Conservation (phyloP, 1,139 yeast species). For the Suhomyces coccinellae region DNA sequence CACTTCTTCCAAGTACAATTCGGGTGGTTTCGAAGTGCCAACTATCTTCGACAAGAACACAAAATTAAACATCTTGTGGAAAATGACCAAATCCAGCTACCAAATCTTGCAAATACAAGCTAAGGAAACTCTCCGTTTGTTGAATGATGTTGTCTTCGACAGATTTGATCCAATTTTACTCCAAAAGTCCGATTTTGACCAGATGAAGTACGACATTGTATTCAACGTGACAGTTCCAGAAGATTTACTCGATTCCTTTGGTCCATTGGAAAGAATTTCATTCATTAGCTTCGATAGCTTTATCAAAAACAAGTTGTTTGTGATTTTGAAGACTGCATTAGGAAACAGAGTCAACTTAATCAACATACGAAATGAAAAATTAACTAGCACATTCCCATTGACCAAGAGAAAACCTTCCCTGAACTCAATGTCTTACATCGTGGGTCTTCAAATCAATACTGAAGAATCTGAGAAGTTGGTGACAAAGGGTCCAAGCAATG, state of each 20-base stretch:
- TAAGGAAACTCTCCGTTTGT: slow-evolving; percentile 59
- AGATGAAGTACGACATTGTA: slow-evolving; percentile 65
- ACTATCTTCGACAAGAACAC: slow-evolving; percentile 75
- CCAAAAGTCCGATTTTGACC: slow-evolving; percentile 55
- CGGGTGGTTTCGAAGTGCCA: slow-evolving; percentile 65
- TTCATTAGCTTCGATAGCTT: slow-evolving; percentile 70
- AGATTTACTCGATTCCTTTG: slow-evolving; percentile 48
- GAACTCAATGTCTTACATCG: slow-evolving; percentile 35
- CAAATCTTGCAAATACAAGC: slow-evolving; percentile 65
- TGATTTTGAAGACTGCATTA: slow-evolving; percentile 62
- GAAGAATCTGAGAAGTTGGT: slow-evolving; percentile 77
- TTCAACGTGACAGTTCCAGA: slow-evolving; percentile 51
- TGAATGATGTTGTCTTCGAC: slow-evolving; percentile 80
- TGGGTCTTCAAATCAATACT: slow-evolving; percentile 74
- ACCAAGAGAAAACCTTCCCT: slow-evolving; percentile 57
- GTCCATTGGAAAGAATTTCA: slow-evolving; percentile 73
- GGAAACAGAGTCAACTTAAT: slow-evolving; percentile 61
- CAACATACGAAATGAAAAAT: slow-evolving; percentile 35
- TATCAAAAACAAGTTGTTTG: slow-evolving; percentile 58
- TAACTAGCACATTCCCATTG: slow-evolving; percentile 43
- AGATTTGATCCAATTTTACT: slow-evolving; percentile 85
- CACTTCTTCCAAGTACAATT: slow-evolving; percentile 47
- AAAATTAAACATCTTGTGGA: slow-evolving; percentile 77
- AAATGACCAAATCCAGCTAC: slow-evolving; percentile 73
- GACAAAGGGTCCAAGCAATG: slow-evolving; percentile 80